Evolutionary conservation across 306 rosid genomes (phyloP), one percentile per base, ranked within the genome.

Genomic region (Dryas octopetala): DNA sequence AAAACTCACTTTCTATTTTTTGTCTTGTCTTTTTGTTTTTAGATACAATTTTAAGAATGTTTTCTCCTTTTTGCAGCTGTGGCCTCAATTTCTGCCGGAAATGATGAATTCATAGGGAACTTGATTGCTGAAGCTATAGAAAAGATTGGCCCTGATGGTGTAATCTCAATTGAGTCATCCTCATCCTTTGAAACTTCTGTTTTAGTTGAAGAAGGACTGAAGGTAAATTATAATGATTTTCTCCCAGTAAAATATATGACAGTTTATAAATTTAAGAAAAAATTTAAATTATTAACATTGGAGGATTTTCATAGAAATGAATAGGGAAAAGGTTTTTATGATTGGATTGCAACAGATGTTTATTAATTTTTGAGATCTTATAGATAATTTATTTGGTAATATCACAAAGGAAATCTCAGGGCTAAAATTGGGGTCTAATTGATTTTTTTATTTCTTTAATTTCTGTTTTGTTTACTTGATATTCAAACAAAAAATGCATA

Each of bases 101-200:
- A 95, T 81, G 97, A 91, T 60, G 90, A 90, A 66, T 87, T 85
- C 82, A 71, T 95, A 8, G 98, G 98, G 45, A 86, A 86, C 75
- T 84, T 95, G 87, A 86, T 95, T 68, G 97, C 98, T 48, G 92
- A 95, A 79, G 91, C 96, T 74, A 81, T 95, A 70, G 89, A 84
- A 76, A 95, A 90, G 90, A 95, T 95, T 84, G 98, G 97, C 76
- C 86, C 85, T 65, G 91, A 95, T 86, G 98, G 97, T 75, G 89
- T 91, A 59, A 88, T 95, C 75, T 85, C 97, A 63, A 78, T 95
- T 62, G 91, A 90, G 85, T 87, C 98, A 19, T 95, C 98, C 64
- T 80, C 90, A 48, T 85, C 96, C 32, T 86, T 85, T 76, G 97
- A 95, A 84, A 95, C 98, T 63, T 92, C 75, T 68, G 88, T 95